These are phyloP conservation scores for Kentomonas sorsogonicus DNA, from an alignment of 208 protist species.

Conservation along the genomic window DNA sequence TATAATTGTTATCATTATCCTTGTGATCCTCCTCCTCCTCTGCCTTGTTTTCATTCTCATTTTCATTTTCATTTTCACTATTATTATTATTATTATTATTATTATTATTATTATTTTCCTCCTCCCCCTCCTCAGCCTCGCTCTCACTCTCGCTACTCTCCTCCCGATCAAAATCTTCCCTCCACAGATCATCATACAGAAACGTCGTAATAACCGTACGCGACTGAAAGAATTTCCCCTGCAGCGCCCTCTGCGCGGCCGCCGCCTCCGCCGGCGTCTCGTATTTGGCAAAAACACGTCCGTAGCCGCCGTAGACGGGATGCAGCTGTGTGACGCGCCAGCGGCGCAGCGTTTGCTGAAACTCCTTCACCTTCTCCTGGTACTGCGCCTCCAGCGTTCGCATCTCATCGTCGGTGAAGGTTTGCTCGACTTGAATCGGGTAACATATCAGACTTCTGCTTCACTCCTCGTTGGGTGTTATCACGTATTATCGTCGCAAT, in stretches of 20 bases:
- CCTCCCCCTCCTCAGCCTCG: constrained; percentile 13
- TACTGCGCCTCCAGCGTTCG: constrained; percentile 35
- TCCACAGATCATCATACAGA: constrained; percentile 79
- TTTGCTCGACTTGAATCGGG: constrained; percentile 3
- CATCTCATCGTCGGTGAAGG: constrained; percentile 14
- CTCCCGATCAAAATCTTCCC: constrained; percentile 32
- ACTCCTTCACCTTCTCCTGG: constrained; percentile 39
- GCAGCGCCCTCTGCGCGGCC: constrained; percentile 70
- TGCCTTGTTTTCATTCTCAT: too few relatives aligned
- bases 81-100: constrained; percentile 11
- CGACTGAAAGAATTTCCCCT: constrained; percentile 73
- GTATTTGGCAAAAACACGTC: constrained; percentile 85
- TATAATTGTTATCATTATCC: too few relatives aligned
- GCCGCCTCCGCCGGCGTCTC: constrained; percentile 80
- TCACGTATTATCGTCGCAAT: background rate
- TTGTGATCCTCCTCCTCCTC: too few relatives aligned
- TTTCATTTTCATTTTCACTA: background rate
- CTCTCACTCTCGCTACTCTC: constrained; percentile 8
- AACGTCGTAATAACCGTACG: constrained; percentile 89
- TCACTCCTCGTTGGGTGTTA: background rate
- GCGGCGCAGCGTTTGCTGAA: constrained; percentile 36
- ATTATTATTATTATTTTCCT: constrained; percentile 11
- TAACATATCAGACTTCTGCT: constrained; percentile 2
- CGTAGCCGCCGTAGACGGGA: constrained; percentile 76
- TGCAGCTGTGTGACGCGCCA: constrained; percentile 66